These are phyloP conservation scores for Fusarium sp. DNA, from an alignment of 2,329 filamentous ascomycete genomes.

Conservation along the genomic window DNA sequence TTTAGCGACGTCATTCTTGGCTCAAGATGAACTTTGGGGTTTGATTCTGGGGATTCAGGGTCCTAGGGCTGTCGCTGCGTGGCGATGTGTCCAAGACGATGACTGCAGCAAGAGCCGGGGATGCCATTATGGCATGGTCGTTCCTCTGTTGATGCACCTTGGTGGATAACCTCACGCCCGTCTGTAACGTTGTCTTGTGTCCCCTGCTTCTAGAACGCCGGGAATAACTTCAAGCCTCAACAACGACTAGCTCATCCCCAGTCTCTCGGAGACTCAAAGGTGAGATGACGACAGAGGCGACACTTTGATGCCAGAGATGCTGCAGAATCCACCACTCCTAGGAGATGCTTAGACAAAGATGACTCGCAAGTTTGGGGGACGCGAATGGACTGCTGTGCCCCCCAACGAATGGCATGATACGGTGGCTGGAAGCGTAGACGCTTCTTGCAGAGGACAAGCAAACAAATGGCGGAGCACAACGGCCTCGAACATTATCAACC, in stretches of 20 bases:
- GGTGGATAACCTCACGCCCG: constrained; percentile 15
- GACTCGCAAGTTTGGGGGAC: constrained; percentile 2
- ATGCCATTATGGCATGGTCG: constrained; percentile 13
- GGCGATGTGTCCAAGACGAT: constrained; percentile 4
- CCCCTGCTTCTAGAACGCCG: constrained; percentile 30
- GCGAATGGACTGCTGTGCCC: background rate
- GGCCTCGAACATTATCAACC: constrained; percentile 2
- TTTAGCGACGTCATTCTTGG: constrained; percentile 5
- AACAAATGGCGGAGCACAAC: constrained; percentile 2
- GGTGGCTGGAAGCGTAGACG: constrained; percentile 2
- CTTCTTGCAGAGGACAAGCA: background rate
- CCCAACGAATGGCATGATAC: background rate
- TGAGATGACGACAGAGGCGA: constrained; percentile 24
- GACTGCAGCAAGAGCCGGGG: constrained; percentile 4
- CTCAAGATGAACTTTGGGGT: constrained; percentile 5
- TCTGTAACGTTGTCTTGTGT: constrained; percentile 22
- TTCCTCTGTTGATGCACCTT: constrained; percentile 2
- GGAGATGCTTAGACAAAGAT: background rate
- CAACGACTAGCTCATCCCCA: constrained; percentile 4
- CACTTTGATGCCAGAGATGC: constrained; percentile 15
- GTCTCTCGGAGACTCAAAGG: constrained; percentile 6
- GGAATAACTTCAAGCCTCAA: constrained; percentile 26
- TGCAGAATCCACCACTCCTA: constrained; percentile 3
- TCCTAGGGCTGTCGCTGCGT: background rate
- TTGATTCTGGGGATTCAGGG: constrained; percentile 4